phyloP scores from a whole-genome alignment of 139 green algal species.

The Picochlorum sp. region DNA sequence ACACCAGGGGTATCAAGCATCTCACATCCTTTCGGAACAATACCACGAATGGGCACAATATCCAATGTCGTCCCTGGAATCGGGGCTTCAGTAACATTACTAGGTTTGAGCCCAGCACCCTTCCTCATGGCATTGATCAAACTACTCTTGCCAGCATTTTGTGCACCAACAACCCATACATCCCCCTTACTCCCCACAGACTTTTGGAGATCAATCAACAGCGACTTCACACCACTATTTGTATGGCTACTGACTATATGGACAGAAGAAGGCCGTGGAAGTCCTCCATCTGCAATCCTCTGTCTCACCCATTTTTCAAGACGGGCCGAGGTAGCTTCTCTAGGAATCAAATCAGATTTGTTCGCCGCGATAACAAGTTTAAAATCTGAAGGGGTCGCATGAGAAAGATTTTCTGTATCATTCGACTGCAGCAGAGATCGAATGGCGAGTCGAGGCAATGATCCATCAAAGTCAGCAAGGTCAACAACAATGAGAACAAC shows the following conservation, averaged over 20 bases:
- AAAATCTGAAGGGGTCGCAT: conserved; percentile 16
- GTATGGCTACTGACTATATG: conserved; percentile 51
- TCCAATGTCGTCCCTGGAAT: conserved; percentile 91
- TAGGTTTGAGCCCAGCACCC: conserved; percentile 33
- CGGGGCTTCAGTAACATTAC: conserved; percentile 66
- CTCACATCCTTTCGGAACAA: conserved; percentile 63
- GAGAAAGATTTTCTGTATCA: not conserved
- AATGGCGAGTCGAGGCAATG: conserved; percentile 64
- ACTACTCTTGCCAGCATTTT: conserved; percentile 89
- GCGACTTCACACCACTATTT: conserved; percentile 34
- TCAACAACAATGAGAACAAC: conserved; percentile 83
- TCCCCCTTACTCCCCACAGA: conserved; percentile 62
- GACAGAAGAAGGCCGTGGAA: conserved; percentile 44
- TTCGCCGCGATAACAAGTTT: conserved; percentile 80
- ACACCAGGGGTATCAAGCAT: conserved; percentile 95
- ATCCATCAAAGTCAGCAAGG: conserved; percentile 73
- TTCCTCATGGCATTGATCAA: conserved; percentile 88
- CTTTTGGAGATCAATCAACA: conserved; percentile 40
- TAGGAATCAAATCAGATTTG: conserved; percentile 88
- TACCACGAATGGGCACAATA: conserved; percentile 62
- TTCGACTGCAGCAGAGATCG: conserved; percentile 18
- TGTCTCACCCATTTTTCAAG: conserved; percentile 51
- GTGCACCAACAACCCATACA: conserved; percentile 84
- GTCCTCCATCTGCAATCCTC: conserved; percentile 37
- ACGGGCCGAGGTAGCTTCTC: not conserved